A percentile compares a stretch with the other conserved stretches of the same genome.
phyloP scores from a whole-genome alignment of 257 asterid species.

The Asclepias syriaca region DNA sequence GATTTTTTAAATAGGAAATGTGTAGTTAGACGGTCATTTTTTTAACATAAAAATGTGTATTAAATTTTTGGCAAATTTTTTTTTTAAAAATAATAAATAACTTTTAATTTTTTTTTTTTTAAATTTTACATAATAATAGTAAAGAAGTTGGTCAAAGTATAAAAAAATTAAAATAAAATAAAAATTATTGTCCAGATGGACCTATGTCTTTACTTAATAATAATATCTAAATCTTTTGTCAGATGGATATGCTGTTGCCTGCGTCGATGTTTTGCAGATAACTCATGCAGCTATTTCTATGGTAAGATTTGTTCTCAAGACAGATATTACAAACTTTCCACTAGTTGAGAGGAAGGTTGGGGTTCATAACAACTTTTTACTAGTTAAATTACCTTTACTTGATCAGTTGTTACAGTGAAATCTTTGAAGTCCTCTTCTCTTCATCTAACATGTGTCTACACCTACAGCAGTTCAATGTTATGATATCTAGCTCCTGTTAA shows the following conservation, averaged over 20 bases:
- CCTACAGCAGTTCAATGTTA: background rate
- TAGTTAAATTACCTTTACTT: background rate
- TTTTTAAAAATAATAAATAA: no score
- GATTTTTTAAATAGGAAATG: background rate
- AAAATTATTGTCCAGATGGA: no score
- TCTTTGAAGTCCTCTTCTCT: background rate
- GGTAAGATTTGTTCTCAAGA: slow-evolving; percentile 37
- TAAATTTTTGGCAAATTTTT: no score
- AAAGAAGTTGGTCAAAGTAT: no score
- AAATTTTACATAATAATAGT: no score
- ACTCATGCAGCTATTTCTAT: slow-evolving; percentile 85
- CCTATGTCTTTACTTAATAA: background rate
- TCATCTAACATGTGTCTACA: background rate
- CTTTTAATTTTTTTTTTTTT: no score
- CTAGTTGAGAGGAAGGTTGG: background rate
- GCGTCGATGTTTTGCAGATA: slow-evolving; percentile 86
- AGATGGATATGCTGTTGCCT: slow-evolving; percentile 73
- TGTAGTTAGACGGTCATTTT: no score
- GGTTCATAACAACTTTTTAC: background rate
- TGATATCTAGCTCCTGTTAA: background rate
- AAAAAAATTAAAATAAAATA: no score
- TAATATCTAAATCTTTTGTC: slow-evolving; percentile 26
- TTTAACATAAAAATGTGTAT: no score
- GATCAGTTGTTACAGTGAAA: background rate
- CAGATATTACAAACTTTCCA: background rate